Percentiles rank a stretch among this genome's conserved stretches.
These are phyloP conservation scores for Pleurotus djamor DNA, from an alignment of 768 basidiomycete genomes.

Conservation along the genomic window DNA sequence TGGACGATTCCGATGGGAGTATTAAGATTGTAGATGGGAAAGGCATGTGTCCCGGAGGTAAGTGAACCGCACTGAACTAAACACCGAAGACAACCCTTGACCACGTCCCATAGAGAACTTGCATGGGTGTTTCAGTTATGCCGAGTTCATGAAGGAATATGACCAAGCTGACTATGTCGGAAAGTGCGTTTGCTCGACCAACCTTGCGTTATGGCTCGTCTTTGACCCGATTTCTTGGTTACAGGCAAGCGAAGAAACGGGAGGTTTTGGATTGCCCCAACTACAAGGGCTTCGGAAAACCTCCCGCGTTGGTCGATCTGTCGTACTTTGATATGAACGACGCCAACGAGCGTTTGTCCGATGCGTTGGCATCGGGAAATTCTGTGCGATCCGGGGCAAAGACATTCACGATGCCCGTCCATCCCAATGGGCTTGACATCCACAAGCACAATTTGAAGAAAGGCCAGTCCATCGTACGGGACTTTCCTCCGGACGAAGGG, in stretches of 20 bases:
- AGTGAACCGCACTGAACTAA: not conserved
- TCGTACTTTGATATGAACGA: slow-evolving; percentile 19
- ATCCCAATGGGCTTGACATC: slow-evolving; percentile 5
- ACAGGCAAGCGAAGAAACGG: slow-evolving; percentile 20
- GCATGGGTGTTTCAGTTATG: slow-evolving; percentile 18
- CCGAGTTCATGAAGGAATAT: slow-evolving; percentile 17
- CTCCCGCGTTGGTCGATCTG: slow-evolving; percentile 18
- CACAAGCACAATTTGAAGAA: slow-evolving; percentile 12
- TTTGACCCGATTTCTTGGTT: not conserved
- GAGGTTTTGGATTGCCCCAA: slow-evolving; percentile 24
- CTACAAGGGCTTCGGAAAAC: slow-evolving; percentile 23
- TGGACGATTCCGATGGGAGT: slow-evolving; percentile 22
- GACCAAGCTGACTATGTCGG: slow-evolving; percentile 10
- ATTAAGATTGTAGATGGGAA: slow-evolving; percentile 17
- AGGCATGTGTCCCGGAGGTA: slow-evolving; percentile 24
- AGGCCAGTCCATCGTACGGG: slow-evolving; percentile 13
- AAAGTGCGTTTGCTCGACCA: not conserved
- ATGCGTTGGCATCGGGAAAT: slow-evolving; percentile 18
- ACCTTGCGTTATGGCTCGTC: not conserved
- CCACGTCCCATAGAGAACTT: slow-evolving; percentile 18
- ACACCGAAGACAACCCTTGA: not conserved
- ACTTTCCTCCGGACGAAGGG: slow-evolving; percentile 6
- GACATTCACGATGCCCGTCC: slow-evolving; percentile 20
- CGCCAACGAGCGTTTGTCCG: slow-evolving; percentile 18
- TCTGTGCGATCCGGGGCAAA: slow-evolving; percentile 24